These are phyloP conservation scores for Phytophthora hibernalis DNA, from an alignment of 352 stramenopile species.

Conservation along the genomic window DNA sequence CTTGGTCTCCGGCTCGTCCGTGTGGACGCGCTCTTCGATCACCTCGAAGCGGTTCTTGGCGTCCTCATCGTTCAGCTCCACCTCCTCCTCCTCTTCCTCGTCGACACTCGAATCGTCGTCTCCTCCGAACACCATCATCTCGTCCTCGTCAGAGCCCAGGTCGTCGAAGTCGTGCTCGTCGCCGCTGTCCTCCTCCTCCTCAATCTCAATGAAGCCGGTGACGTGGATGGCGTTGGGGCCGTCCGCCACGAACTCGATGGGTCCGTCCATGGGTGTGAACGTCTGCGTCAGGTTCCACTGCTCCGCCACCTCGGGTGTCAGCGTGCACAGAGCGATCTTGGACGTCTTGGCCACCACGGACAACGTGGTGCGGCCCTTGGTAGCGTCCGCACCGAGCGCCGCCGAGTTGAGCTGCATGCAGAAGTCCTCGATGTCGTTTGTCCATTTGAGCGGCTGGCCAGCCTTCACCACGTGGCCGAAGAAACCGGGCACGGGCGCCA, in stretches of 20 bases:
- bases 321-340: conserved; percentile 82
- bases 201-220: conserved; percentile 80
- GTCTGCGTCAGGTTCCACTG: conserved; percentile 84
- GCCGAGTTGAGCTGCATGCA: conserved; percentile 81
- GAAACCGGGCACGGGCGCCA: conserved; percentile 76
- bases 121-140: conserved; percentile 74
- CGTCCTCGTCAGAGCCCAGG: conserved; percentile 50
- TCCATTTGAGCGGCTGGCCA: conserved; percentile 69
- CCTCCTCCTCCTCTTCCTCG: conserved; percentile 41
- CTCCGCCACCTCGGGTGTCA: conserved; percentile 61
- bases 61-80: conserved; percentile 55
- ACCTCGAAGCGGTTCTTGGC: conserved; percentile 73
- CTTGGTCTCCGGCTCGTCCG: conserved; percentile 42
- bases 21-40: conserved; percentile 74
- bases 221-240: conserved; percentile 83
- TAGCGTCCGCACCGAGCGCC: conserved; percentile 63
- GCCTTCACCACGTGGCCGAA: conserved; percentile 78
- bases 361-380: conserved; percentile 73
- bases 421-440: conserved; percentile 80
- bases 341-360: conserved; percentile 70
- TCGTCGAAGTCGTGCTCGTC: conserved; percentile 67
- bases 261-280: conserved; percentile 79
- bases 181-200: conserved; percentile 75
- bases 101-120: conserved; percentile 43
- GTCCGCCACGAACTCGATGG: conserved; percentile 73